These are phyloP conservation scores for Clitocybe nebularis DNA, from an alignment of 1,284 basidiomycete species.

Conservation along the genomic window DNA sequence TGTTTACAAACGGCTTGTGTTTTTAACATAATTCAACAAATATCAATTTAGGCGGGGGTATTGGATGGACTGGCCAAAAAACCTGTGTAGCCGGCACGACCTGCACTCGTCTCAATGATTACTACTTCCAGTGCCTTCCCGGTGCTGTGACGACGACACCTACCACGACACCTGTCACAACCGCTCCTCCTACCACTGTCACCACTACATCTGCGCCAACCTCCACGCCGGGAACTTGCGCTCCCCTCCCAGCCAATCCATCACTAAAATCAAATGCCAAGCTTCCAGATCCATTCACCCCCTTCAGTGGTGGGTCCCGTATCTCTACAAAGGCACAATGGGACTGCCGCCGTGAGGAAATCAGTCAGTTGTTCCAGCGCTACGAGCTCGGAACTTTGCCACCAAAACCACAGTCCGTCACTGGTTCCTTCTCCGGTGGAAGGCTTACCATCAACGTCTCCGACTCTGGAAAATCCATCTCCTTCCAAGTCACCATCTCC, in stretches of 20 bases:
- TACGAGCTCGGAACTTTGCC: slow-evolving; percentile 48
- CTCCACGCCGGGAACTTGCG: slow-evolving; percentile 16
- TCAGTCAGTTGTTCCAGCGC: slow-evolving; percentile 40
- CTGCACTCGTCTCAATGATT: slow-evolving; percentile 24
- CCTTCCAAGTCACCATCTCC: slow-evolving; percentile 40
- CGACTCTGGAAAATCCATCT: slow-evolving; percentile 39
- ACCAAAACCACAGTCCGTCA: slow-evolving; percentile 35
- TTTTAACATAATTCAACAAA: slow-evolving; percentile 1
- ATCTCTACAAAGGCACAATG: slow-evolving; percentile 42
- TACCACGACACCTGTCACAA: slow-evolving; percentile 11
- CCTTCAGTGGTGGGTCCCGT: slow-evolving; percentile 33
- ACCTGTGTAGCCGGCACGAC: slow-evolving; percentile 25
- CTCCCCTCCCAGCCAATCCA: slow-evolving; percentile 22
- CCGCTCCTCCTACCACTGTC: slow-evolving; percentile 11
- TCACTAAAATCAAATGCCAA: slow-evolving; percentile 26
- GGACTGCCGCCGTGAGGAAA: slow-evolving; percentile 45
- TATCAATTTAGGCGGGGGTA: slow-evolving; percentile 25
- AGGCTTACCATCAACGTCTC: slow-evolving; percentile 41
- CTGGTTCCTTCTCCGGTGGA: slow-evolving; percentile 37
- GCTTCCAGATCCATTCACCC: slow-evolving; percentile 48
- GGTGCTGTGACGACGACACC: slow-evolving; percentile 13
- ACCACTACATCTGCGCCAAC: slow-evolving; percentile 10
- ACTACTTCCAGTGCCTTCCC: slow-evolving; percentile 29
- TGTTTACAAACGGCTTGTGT: not conserved
- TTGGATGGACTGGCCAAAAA: slow-evolving; percentile 26